A percentile compares a stretch with the other conserved stretches of the same genome.
Evolutionary conservation across 805 yeast species (phyloP).

Genomic region (Ogataea haglerorum): DNA sequence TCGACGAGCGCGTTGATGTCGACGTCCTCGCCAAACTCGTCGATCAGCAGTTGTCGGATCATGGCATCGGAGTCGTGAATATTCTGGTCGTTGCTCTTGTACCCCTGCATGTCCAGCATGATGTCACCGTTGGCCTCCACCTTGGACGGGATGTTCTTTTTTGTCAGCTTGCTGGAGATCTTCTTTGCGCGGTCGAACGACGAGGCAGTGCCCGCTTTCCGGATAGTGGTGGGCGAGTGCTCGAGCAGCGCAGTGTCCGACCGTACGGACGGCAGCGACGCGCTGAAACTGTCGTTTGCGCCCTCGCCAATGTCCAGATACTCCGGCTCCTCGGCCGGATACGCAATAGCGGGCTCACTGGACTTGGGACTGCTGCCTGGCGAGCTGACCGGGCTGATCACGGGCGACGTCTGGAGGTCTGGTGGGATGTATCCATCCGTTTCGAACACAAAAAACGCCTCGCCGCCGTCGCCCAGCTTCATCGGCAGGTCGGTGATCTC

Average conservation of each 20-base stretch:
- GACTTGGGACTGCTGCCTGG: conserved; percentile 41
- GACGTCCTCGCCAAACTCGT: conserved; percentile 62
- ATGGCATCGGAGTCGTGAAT: conserved; percentile 73
- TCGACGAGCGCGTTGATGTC: conserved; percentile 44
- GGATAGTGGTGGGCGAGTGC: conserved; percentile 23
- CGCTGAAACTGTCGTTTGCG: conserved; percentile 14
- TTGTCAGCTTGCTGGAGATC: conserved; percentile 60
- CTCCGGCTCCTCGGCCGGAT: conserved; percentile 45
- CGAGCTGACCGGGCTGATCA: conserved; percentile 62
- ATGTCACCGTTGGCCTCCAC: conserved; percentile 88
- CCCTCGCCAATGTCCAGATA: conserved; percentile 45
- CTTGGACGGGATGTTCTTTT: conserved; percentile 80
- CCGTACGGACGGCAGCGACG: conserved; percentile 10
- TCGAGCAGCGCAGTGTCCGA: conserved; percentile 12
- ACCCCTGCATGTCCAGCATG: conserved; percentile 91
- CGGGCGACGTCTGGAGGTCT: conserved; percentile 83
- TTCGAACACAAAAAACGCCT: conserved; percentile 95
- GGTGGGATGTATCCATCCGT: conserved; percentile 71
- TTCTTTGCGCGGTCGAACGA: conserved; percentile 55
- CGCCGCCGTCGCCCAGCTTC: conserved; percentile 98
- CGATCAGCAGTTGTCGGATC: conserved; percentile 66
- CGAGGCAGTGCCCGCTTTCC: conserved; percentile 15
- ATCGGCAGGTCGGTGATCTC: conserved; percentile 79
- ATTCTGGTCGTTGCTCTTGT: conserved; percentile 80
- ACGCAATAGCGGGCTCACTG: conserved; percentile 14